Evolutionary conservation across 805 yeast genomes (phyloP).

Genomic region (Ogataea wickerhamii): DNA sequence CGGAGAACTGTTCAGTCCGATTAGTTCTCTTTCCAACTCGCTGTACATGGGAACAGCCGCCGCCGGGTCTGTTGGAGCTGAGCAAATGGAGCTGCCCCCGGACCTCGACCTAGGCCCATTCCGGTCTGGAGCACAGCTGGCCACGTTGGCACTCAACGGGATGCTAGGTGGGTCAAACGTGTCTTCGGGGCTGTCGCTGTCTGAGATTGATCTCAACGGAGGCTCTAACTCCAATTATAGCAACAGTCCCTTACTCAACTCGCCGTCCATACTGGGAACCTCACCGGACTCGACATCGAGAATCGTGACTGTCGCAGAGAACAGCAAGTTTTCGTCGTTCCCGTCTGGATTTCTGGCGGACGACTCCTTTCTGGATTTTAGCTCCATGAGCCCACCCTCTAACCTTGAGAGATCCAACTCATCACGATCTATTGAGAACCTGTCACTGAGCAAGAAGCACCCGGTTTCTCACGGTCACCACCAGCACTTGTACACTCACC

Average conservation of each 20-base stretch:
- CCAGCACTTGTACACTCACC: slow-evolving; percentile 18
- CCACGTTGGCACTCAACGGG: slow-evolving; percentile 31
- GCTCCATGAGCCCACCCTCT: slow-evolving; percentile 16
- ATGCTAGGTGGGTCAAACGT: slow-evolving; percentile 4
- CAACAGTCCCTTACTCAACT: slow-evolving; percentile 7
- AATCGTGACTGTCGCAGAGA: slow-evolving; percentile 8
- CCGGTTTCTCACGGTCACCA: slow-evolving; percentile 10
- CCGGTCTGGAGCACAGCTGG: slow-evolving; percentile 30
- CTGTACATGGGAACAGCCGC: slow-evolving; percentile 2
- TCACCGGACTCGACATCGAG: slow-evolving; percentile 15
- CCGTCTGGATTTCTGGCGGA: slow-evolving; percentile 13
- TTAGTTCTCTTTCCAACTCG: slow-evolving; percentile 12
- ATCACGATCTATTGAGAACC: slow-evolving; percentile 11
- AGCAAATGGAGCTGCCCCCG: not conserved
- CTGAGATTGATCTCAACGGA: slow-evolving; percentile 25
- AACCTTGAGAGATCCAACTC: slow-evolving; percentile 18
- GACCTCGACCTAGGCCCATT: slow-evolving; percentile 25
- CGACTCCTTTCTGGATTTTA: slow-evolving; percentile 14
- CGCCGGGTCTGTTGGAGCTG: not conserved
- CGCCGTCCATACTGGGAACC: slow-evolving; percentile 16
- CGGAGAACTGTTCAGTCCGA: slow-evolving; percentile 11
- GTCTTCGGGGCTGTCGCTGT: slow-evolving; percentile 23
- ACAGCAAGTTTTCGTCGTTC: slow-evolving; percentile 1
- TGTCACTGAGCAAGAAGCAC: slow-evolving; percentile 5
- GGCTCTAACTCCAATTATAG: slow-evolving; percentile 3